These are phyloP conservation scores for Phytophthora hybrid DNA, from an alignment of 352 stramenopile species.

Conservation along the genomic window DNA sequence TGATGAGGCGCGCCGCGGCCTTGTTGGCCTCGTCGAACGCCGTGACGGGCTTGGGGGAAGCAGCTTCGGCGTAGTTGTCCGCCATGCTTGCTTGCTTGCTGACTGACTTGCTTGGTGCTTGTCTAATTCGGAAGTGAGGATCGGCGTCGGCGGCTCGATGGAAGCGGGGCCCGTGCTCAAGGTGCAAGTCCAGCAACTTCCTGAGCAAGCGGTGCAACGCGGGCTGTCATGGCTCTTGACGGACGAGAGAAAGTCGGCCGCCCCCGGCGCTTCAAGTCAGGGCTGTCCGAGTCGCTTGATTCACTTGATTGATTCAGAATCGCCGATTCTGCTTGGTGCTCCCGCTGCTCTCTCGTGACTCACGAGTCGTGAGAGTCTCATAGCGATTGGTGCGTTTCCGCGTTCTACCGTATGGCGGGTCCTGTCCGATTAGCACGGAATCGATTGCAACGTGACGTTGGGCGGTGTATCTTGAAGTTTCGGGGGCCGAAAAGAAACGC, in stretches of 20 bases:
- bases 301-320: slow-evolving; percentile 1
- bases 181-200: not conserved
- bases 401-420: slow-evolving; percentile 6
- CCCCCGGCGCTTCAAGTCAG: not conserved
- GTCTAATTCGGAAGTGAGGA: slow-evolving; percentile 31
- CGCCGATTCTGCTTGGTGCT: slow-evolving; percentile 11
- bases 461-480: slow-evolving; percentile 2
- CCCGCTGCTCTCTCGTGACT: not conserved
- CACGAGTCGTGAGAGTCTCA: no score
- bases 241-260: not conserved
- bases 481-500: not conserved
- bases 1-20: not conserved
- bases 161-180: not conserved
- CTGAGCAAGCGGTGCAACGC: slow-evolving; percentile 1
- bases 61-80: slow-evolving; percentile 18
- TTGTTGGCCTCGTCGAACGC: slow-evolving; percentile 3
- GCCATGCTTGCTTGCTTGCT: not conserved
- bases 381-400: not conserved
- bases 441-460: not conserved
- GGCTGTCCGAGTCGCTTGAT: slow-evolving; percentile 11
- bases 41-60: slow-evolving; percentile 9
- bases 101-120: slow-evolving; percentile 27
- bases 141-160: not conserved
- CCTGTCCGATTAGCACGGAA: not conserved
- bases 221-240: not conserved